These are phyloP conservation scores for Parasitella parasitica DNA, from an alignment of 371 early-diverging fungal genomes.

Conservation along the genomic window DNA sequence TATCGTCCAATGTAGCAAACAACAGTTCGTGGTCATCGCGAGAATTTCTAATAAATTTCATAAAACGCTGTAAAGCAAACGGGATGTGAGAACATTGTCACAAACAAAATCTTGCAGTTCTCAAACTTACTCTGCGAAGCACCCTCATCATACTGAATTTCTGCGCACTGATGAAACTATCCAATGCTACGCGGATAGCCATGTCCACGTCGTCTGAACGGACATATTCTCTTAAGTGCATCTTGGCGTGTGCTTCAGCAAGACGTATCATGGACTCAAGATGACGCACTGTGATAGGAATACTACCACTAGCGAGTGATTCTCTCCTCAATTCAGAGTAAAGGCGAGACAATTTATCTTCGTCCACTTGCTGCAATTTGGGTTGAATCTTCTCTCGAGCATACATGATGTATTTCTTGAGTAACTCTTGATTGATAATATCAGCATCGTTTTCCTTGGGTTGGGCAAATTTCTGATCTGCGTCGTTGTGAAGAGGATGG, in stretches of 20 bases:
- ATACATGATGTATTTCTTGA: slow-evolving; percentile 98
- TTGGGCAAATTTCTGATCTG: slow-evolving; percentile 36
- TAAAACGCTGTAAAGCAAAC: slow-evolving; percentile 60
- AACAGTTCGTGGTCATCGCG: slow-evolving; percentile 84
- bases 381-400: slow-evolving; percentile 91
- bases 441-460: slow-evolving; percentile 46
- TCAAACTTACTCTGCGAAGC: slow-evolving; percentile 59
- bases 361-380: slow-evolving; percentile 84
- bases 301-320: slow-evolving; percentile 85
- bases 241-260: slow-evolving; percentile 96
- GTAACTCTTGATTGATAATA: slow-evolving; percentile 81
- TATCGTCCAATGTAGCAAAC: slow-evolving; percentile 68
- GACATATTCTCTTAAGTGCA: slow-evolving; percentile 96
- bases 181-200: slow-evolving; percentile 93
- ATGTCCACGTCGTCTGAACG: slow-evolving; percentile 93
- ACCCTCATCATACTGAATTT: slow-evolving; percentile 92
- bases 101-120: too few relatives aligned
- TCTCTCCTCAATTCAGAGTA: slow-evolving; percentile 96
- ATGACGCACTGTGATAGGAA: slow-evolving; percentile 99
- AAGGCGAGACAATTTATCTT: slow-evolving; percentile 82
- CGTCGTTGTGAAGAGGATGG: slow-evolving; percentile 70
- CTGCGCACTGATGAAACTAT: slow-evolving; percentile 96
- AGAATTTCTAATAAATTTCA: slow-evolving; percentile 78
- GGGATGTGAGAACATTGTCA: too few relatives aligned
- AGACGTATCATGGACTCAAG: slow-evolving; percentile 98